A percentile compares a stretch with the other conserved stretches of the same genome.
Evolutionary conservation across 176 grass and related monocot genomes (phyloP).

Genomic region (Cenchrus americanus): DNA sequence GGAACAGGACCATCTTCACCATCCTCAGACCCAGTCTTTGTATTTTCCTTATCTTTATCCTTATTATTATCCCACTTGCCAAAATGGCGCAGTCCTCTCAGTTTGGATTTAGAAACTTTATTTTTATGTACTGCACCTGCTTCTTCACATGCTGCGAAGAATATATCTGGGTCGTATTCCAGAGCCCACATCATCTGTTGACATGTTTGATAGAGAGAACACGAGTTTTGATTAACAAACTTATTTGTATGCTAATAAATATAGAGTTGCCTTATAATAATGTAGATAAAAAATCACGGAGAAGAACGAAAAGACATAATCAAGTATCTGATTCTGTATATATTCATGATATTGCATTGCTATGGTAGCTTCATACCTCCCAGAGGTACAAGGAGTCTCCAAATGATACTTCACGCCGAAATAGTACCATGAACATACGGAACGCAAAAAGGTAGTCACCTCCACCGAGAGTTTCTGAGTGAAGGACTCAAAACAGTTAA

Average conservation of each 20-base stretch:
- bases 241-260: slow-evolving; percentile 1
- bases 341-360: slow-evolving; percentile 32
- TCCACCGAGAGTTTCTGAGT: slow-evolving; percentile 90
- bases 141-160: slow-evolving; percentile 81
- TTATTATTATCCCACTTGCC: slow-evolving; percentile 90
- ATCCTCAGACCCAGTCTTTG: slow-evolving; percentile 59
- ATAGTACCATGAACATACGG: slow-evolving; percentile 99
- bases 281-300: not conserved
- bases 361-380: slow-evolving; percentile 77
- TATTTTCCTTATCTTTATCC: slow-evolving; percentile 61
- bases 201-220: slow-evolving; percentile 36
- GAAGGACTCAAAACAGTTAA: slow-evolving; percentile 25
- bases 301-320: slow-evolving; percentile 5
- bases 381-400: slow-evolving; percentile 96
- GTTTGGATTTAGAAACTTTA: slow-evolving; percentile 77
- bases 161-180: slow-evolving; percentile 94
- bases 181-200: slow-evolving; percentile 99
- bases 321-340: slow-evolving; percentile 19
- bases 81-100: slow-evolving; percentile 82
- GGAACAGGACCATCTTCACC: slow-evolving; percentile 86
- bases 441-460: slow-evolving; percentile 99
- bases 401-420: slow-evolving; percentile 97
- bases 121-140: slow-evolving; percentile 61
- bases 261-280: not conserved
- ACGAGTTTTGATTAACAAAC: not conserved